Evolutionary conservation across 495 filamentous ascomycete species (phyloP).

Genomic region (Trichoderma virens): DNA sequence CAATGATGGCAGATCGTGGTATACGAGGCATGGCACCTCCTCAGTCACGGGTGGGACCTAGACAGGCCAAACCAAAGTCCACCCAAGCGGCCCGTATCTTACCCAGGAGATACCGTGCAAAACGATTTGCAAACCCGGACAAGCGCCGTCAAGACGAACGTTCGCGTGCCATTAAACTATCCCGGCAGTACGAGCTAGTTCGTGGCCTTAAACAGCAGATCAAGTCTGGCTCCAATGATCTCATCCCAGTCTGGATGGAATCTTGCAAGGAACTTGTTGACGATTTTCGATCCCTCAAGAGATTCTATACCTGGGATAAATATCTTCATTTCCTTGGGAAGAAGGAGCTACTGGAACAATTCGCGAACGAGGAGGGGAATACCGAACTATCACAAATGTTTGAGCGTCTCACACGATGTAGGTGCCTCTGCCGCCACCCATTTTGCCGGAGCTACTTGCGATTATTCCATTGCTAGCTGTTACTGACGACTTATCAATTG

Average conservation of each 20-base stretch:
- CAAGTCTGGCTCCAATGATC: conserved; percentile 43
- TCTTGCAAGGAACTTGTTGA: conserved; percentile 66
- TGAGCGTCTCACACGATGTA: conserved; percentile 51
- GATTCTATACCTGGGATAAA: conserved; percentile 70
- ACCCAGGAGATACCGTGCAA: conserved; percentile 11
- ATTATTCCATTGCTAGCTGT: neutral
- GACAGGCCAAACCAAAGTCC: neutral
- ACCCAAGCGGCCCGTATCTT: neutral
- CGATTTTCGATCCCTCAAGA: conserved; percentile 68
- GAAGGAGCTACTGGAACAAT: conserved; percentile 40
- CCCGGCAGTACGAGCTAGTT: conserved; percentile 49
- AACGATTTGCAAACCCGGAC: conserved; percentile 1
- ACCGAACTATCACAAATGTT: conserved; percentile 64
- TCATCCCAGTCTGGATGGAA: conserved; percentile 60
- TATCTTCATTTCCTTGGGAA: conserved; percentile 63
- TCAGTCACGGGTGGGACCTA: neutral
- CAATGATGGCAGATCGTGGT: neutral
- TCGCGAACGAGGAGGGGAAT: conserved; percentile 41
- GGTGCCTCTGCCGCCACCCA: conserved; percentile 9
- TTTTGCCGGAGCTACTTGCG: neutral
- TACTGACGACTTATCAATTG: neutral
- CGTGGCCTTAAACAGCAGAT: conserved; percentile 42
- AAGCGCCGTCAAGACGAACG: conserved; percentile 22
- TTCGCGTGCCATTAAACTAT: conserved; percentile 44
- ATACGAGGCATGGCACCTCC: neutral